phyloP scores from a whole-genome alignment of 257 asterid genomes.

The Verbascum thapsus region DNA sequence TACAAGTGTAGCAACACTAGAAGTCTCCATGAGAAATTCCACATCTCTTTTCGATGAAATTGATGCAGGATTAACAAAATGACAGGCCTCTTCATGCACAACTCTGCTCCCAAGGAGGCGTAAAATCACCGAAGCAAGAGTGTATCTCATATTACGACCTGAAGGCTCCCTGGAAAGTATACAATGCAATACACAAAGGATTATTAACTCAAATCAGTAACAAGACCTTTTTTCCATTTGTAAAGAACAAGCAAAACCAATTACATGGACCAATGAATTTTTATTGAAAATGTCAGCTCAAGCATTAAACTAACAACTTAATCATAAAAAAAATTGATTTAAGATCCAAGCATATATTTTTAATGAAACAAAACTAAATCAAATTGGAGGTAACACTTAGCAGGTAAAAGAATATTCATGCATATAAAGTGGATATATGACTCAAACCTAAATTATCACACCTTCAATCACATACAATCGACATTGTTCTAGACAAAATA shows the following conservation, averaged over 20 bases:
- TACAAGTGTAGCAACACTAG: slow-evolving; percentile 37
- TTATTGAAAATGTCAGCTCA: background rate
- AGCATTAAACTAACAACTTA: slow-evolving; percentile 7
- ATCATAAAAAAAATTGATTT: background rate
- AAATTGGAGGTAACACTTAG: background rate
- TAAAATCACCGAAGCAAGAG: slow-evolving; percentile 74
- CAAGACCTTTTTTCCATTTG: background rate
- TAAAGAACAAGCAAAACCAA: slow-evolving; percentile 14
- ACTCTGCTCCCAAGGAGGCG: slow-evolving; percentile 95
- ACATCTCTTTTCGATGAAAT: slow-evolving; percentile 55
- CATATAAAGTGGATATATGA: background rate
- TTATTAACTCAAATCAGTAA: slow-evolving; percentile 5
- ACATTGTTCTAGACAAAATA: background rate
- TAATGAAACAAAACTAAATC: background rate
- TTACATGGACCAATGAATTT: background rate
- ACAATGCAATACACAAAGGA: slow-evolving; percentile 1
- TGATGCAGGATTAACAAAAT: slow-evolving; percentile 43
- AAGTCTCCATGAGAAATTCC: slow-evolving; percentile 54
- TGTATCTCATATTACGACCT: slow-evolving; percentile 59
- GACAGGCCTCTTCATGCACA: slow-evolving; percentile 80
- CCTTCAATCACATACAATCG: slow-evolving; percentile 1
- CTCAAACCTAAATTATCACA: background rate
- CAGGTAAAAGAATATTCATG: background rate
- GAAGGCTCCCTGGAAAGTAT: slow-evolving; percentile 44
- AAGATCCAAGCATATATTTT: background rate